Conservation (phyloP, 2,329 filamentous ascomycete species). For the Xylariaceae sp. region DNA sequence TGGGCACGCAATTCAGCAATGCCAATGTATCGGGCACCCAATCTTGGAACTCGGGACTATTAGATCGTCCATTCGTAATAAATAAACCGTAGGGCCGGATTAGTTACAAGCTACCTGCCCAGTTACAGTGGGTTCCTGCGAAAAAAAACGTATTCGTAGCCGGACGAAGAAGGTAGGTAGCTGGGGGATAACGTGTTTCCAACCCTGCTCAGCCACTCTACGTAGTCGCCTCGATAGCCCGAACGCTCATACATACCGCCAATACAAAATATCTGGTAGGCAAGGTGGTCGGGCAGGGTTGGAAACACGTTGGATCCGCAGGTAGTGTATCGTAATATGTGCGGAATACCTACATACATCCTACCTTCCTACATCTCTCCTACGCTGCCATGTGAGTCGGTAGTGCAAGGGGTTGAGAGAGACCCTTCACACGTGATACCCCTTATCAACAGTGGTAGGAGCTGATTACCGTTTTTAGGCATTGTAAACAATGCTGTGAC, state of each 20-base stretch:
- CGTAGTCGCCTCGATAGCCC: not conserved
- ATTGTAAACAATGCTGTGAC: slow-evolving; percentile 25
- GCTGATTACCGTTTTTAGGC: slow-evolving; percentile 22
- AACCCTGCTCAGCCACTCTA: not conserved
- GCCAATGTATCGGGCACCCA: too few species aligned
- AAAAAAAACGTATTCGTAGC: too few species aligned
- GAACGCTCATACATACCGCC: not conserved
- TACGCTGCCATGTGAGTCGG: too few species aligned
- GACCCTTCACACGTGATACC: slow-evolving; percentile 25
- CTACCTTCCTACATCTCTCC: not conserved
- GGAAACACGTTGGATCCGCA: not conserved
- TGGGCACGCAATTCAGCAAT: too few species aligned
- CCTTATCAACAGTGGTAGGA: slow-evolving; percentile 23
- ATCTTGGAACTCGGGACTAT: too few species aligned
- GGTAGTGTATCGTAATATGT: not conserved
- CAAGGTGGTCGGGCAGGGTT: not conserved
- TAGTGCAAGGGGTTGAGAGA: not conserved
- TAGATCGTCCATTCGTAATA: too few species aligned
- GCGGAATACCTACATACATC: not conserved
- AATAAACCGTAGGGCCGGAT: too few species aligned
- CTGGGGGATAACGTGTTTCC: not conserved
- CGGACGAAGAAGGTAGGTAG: not conserved
- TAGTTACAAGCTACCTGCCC: too few species aligned
- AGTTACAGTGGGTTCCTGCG: too few species aligned
- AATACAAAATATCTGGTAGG: not conserved